Evolutionary conservation across 257 asterid genomes (phyloP).

Genomic region (Verbascum thapsus): DNA sequence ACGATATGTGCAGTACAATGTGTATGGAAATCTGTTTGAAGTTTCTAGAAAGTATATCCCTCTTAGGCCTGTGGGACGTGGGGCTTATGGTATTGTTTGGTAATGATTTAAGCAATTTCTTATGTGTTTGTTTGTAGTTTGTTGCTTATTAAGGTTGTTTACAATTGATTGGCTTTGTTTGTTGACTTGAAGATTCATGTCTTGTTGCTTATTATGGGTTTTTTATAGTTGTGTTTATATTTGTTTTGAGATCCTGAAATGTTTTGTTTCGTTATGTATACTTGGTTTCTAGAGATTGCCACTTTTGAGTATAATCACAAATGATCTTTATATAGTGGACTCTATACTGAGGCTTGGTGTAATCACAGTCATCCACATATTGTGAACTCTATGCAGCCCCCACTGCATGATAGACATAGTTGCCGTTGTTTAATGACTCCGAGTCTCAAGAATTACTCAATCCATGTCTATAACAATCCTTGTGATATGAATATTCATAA

Average conservation of each 20-base stretch:
- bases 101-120: slow-evolving; percentile 15
- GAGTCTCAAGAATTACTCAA: no score
- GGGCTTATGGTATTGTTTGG: slow-evolving; percentile 55
- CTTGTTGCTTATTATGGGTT: background rate
- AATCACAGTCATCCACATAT: no score
- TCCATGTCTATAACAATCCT: background rate
- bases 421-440: no score
- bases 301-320: no score
- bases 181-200: background rate
- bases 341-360: no score
- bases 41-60: slow-evolving; percentile 45
- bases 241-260: background rate
- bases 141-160: background rate
- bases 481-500: no score
- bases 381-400: no score
- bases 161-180: background rate
- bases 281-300: no score
- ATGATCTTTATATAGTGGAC: no score
- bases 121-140: background rate
- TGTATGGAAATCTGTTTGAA: slow-evolving; percentile 49
- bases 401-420: no score
- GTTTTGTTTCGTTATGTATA: background rate
- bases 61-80: slow-evolving; percentile 49
- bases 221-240: slow-evolving; percentile 4
- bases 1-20: slow-evolving; percentile 44